These are phyloP conservation scores for Xylaria sp. DNA, from an alignment of 495 filamentous ascomycete genomes.

Conservation along the genomic window DNA sequence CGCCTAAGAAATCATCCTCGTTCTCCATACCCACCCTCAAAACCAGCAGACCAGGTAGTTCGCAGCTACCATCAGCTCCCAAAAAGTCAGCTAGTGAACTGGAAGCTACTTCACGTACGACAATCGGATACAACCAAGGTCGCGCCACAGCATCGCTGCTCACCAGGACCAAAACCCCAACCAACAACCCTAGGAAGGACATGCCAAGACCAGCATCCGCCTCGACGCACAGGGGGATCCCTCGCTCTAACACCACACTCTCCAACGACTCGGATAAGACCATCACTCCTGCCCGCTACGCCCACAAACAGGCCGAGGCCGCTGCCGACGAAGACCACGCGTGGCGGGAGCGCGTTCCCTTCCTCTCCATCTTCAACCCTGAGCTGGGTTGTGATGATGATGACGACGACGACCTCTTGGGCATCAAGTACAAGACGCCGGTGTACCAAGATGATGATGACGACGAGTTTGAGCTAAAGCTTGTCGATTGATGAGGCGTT, in stretches of 20 bases:
- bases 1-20: slow-evolving; percentile 41
- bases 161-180: slow-evolving; percentile 33
- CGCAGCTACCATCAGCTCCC: slow-evolving; percentile 41
- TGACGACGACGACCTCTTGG: slow-evolving; percentile 34
- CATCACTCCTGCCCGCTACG: slow-evolving; percentile 56
- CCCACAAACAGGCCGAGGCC: slow-evolving; percentile 37
- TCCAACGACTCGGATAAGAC: slow-evolving; percentile 52
- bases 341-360: slow-evolving; percentile 46
- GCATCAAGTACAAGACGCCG: slow-evolving; percentile 25
- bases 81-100: slow-evolving; percentile 54
- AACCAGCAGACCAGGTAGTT: slow-evolving; percentile 43
- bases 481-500: slow-evolving; percentile 36
- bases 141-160: slow-evolving; percentile 63
- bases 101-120: slow-evolving; percentile 74
- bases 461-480: slow-evolving; percentile 51
- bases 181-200: slow-evolving; percentile 4
- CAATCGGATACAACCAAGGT: slow-evolving; percentile 82
- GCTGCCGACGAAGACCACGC: slow-evolving; percentile 35
- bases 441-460: slow-evolving; percentile 34
- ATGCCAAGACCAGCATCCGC: slow-evolving; percentile 23
- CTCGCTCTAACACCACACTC: slow-evolving; percentile 47
- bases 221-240: slow-evolving; percentile 27
- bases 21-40: slow-evolving; percentile 47
- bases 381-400: slow-evolving; percentile 42
- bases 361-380: slow-evolving; percentile 54